phyloP scores from a whole-genome alignment of 805 yeast species.

The Metschnikowia orientalis region DNA sequence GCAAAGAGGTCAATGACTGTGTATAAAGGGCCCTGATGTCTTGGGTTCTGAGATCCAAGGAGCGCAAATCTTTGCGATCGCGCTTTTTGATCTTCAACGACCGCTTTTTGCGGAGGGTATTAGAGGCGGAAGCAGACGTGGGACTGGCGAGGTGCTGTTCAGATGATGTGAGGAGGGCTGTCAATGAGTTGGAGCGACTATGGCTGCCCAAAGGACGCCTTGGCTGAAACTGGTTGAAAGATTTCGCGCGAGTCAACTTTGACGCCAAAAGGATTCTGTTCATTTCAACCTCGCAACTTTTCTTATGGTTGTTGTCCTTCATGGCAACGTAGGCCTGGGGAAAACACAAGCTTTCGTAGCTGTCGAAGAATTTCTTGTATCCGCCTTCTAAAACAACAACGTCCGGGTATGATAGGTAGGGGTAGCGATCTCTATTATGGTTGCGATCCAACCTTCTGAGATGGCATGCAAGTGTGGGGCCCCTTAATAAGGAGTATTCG shows the following conservation, averaged over 20 bases:
- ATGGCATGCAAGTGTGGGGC: slow-evolving; percentile 90
- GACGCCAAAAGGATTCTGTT: slow-evolving; percentile 41
- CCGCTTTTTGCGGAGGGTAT: slow-evolving; percentile 12
- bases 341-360: slow-evolving; percentile 53
- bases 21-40: slow-evolving; percentile 7
- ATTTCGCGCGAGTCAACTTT: slow-evolving; percentile 39
- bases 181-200: slow-evolving; percentile 16
- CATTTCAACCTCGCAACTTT: slow-evolving; percentile 44
- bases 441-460: slow-evolving; percentile 79
- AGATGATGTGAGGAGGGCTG: slow-evolving; percentile 12
- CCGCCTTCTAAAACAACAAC: slow-evolving; percentile 89
- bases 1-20: slow-evolving; percentile 11
- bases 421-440: slow-evolving; percentile 69
- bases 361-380: slow-evolving; percentile 70
- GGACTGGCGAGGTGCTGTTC: slow-evolving; percentile 5
- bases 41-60: slow-evolving; percentile 3
- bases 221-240: slow-evolving; percentile 27
- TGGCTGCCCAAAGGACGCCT: slow-evolving; percentile 11
- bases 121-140: slow-evolving; percentile 5
- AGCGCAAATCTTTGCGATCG: slow-evolving; percentile 10
- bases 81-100: slow-evolving; percentile 16
- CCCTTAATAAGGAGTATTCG: slow-evolving; percentile 87
- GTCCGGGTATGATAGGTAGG: slow-evolving; percentile 81
- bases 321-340: slow-evolving; percentile 84
- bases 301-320: slow-evolving; percentile 46